phyloP scores from a whole-genome alignment of 1,284 basidiomycete genomes.

The Moesziomyces sp. region DNA sequence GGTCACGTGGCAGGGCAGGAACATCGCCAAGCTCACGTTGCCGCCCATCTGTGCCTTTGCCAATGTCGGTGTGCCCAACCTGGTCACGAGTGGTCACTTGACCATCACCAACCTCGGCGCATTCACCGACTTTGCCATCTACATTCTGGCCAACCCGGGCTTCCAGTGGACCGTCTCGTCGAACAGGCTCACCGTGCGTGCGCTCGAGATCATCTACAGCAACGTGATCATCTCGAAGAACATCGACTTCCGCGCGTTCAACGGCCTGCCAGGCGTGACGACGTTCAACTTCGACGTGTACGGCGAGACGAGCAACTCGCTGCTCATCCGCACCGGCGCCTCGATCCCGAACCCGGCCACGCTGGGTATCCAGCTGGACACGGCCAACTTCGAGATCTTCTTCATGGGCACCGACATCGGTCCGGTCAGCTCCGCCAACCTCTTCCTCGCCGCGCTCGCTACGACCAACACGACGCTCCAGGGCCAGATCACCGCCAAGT shows the following conservation, averaged over 20 bases:
- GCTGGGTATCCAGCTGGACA: slow-evolving; percentile 79
- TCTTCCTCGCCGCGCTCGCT: slow-evolving; percentile 73
- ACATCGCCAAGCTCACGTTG: slow-evolving; percentile 76
- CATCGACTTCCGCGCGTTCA: slow-evolving; percentile 78
- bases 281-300: slow-evolving; percentile 74
- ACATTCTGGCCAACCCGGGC: slow-evolving; percentile 75
- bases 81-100: slow-evolving; percentile 69
- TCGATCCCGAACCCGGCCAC: slow-evolving; percentile 77
- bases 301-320: slow-evolving; percentile 76
- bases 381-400: slow-evolving; percentile 75
- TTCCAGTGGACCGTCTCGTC: slow-evolving; percentile 81
- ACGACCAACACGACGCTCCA: slow-evolving; percentile 73
- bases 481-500: slow-evolving; percentile 74
- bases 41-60: slow-evolving; percentile 79
- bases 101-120: slow-evolving; percentile 63
- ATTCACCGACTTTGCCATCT: slow-evolving; percentile 78
- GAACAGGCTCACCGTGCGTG: slow-evolving; percentile 74
- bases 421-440: slow-evolving; percentile 68
- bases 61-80: slow-evolving; percentile 76
- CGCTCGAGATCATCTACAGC: slow-evolving; percentile 78
- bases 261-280: slow-evolving; percentile 73
- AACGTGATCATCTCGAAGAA: slow-evolving; percentile 76
- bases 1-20: slow-evolving; percentile 76
- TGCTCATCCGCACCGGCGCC: slow-evolving; percentile 77
- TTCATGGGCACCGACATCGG: slow-evolving; percentile 69